Conservation (phyloP, 352 stramenopile species). For the Phytophthora hibernalis region DNA sequence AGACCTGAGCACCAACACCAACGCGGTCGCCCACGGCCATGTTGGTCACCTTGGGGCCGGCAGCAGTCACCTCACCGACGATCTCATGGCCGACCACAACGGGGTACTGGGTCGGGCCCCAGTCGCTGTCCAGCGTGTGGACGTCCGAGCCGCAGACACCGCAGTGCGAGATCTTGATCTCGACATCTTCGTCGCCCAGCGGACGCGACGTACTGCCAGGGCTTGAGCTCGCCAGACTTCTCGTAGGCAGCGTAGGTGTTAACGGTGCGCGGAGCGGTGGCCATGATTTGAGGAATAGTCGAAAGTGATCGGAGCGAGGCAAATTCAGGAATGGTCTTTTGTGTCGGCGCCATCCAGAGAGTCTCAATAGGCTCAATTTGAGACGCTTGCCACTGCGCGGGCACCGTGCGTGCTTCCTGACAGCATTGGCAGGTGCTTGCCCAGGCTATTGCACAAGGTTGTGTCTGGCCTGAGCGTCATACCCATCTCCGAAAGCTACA, state of each 20-base stretch:
- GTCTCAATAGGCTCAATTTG: no score
- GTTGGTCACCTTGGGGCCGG: slow-evolving; percentile 58
- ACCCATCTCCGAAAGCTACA: no score
- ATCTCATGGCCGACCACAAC: slow-evolving; percentile 67
- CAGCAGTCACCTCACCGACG: slow-evolving; percentile 51
- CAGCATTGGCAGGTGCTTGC: slow-evolving; percentile 12
- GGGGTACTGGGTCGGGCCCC: slow-evolving; percentile 51
- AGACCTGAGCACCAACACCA: slow-evolving; percentile 83
- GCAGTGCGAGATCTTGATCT: slow-evolving; percentile 74
- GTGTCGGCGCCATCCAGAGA: neutral
- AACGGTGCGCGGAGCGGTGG: slow-evolving; percentile 45
- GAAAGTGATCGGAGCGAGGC: slow-evolving; percentile 13
- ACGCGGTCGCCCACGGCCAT: slow-evolving; percentile 80
- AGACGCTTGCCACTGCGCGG: neutral
- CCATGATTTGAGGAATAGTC: slow-evolving; percentile 20
- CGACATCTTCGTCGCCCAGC: slow-evolving; percentile 54
- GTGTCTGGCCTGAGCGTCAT: slow-evolving; percentile 10
- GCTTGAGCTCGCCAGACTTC: slow-evolving; percentile 42
- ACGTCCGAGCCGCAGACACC: slow-evolving; percentile 69
- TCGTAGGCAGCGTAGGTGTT: slow-evolving; percentile 60
- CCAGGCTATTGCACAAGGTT: slow-evolving; percentile 28
- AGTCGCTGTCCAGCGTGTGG: slow-evolving; percentile 58
- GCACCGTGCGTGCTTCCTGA: neutral
- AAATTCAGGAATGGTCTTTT: slow-evolving; percentile 32
- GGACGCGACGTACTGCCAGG: slow-evolving; percentile 57